phyloP scores from a whole-genome alignment of 306 rosid genomes.

The Medicago arabica region DNA sequence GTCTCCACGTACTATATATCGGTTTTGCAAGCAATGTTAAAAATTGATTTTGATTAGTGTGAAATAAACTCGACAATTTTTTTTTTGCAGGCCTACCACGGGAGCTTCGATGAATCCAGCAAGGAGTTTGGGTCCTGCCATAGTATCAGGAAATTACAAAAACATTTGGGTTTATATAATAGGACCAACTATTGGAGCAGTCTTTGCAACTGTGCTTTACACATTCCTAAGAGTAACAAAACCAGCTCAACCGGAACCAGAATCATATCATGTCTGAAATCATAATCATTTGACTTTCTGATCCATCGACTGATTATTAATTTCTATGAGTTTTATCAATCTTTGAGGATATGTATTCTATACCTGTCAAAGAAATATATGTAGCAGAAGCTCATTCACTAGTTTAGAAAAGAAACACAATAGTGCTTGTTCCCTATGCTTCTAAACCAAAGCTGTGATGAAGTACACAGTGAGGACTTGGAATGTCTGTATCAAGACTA shows the following conservation, averaged over 20 bases:
- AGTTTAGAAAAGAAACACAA: not conserved
- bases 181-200: slow-evolving; percentile 52
- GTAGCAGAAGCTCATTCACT: too few species aligned
- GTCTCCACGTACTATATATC: too few species aligned
- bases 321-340: slow-evolving; percentile 13
- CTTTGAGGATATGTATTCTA: not conserved
- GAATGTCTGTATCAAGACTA: not conserved
- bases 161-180: slow-evolving; percentile 49
- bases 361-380: not conserved
- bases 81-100: slow-evolving; percentile 52
- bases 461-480: slow-evolving; percentile 13
- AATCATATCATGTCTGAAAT: not conserved
- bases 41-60: too few species aligned
- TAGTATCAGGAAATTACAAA: slow-evolving; percentile 41
- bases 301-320: slow-evolving; percentile 16
- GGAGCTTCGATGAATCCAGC: slow-evolving; percentile 70
- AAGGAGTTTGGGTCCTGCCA: slow-evolving; percentile 64
- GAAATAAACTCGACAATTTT: not conserved
- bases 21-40: too few species aligned
- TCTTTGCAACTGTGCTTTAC: slow-evolving; percentile 47
- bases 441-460: not conserved
- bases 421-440: not conserved
- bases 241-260: slow-evolving; percentile 36
- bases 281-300: slow-evolving; percentile 18
- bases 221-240: slow-evolving; percentile 39